These are phyloP conservation scores for Phyllosticta citribraziliensis DNA, from an alignment of 2,329 filamentous ascomycete genomes.

Conservation along the genomic window DNA sequence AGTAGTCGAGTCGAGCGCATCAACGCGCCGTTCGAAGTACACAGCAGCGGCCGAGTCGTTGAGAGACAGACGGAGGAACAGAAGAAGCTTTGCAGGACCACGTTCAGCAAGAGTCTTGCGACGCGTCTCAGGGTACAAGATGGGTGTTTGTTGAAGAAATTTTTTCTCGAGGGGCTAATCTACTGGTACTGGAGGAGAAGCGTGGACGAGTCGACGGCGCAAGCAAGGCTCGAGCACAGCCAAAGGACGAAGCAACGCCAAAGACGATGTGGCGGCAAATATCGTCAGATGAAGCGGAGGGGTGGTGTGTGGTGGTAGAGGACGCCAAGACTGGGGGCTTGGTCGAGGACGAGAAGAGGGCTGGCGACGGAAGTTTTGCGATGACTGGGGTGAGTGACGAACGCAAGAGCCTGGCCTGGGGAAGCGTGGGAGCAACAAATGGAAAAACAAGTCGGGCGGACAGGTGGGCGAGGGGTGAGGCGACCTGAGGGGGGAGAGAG, in stretches of 20 bases:
- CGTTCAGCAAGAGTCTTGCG: too few species aligned
- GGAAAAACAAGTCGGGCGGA: too few species aligned
- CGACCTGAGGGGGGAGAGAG: neutral
- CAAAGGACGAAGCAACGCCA: neutral
- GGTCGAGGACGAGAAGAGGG: neutral
- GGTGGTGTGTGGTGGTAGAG: too few species aligned
- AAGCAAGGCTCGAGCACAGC: neutral
- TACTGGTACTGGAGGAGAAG: neutral
- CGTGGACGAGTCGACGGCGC: neutral
- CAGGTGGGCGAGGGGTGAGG: neutral
- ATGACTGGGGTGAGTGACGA: neutral
- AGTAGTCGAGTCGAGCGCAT: neutral
- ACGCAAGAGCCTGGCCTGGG: neutral
- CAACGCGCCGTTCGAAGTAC: neutral
- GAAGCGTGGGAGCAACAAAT: neutral
- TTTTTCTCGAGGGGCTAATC: neutral
- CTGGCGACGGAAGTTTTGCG: neutral
- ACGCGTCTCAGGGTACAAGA: too few species aligned
- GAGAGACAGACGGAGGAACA: neutral
- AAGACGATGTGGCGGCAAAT: neutral
- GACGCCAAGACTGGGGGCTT: too few species aligned
- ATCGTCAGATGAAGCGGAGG: too few species aligned
- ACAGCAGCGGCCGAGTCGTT: neutral
- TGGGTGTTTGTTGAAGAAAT: too few species aligned
- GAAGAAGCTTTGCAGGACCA: neutral